phyloP scores from a whole-genome alignment of 2,329 filamentous ascomycete species.

The Xylariomycetidae sp. region DNA sequence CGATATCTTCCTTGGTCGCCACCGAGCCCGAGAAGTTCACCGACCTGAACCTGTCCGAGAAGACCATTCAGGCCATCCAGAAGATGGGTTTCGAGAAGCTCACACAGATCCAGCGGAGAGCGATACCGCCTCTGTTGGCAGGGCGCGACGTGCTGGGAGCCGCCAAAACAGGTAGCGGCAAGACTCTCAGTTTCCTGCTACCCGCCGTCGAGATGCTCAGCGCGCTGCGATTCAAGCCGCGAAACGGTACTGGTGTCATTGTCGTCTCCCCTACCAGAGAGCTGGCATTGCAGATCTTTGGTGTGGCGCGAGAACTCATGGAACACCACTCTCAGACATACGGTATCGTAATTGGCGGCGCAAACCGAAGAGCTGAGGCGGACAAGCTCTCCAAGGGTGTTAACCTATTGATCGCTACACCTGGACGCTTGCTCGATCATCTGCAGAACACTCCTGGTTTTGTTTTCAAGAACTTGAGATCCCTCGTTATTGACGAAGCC shows the following conservation, averaged over 20 bases:
- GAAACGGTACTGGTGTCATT: conserved; percentile 88
- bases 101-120: conserved; percentile 88
- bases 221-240: conserved; percentile 80
- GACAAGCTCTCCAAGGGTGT: conserved; percentile 93
- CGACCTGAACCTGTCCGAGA: conserved; percentile 79
- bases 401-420: conserved; percentile 90
- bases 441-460: conserved; percentile 88
- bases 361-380: conserved; percentile 82
- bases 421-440: conserved; percentile 87
- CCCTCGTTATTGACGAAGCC: conserved; percentile 91
- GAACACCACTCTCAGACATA: conserved; percentile 85
- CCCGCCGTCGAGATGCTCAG: conserved; percentile 91
- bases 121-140: conserved; percentile 81
- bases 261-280: conserved; percentile 91
- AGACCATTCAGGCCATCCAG: conserved; percentile 79
- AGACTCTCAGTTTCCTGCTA: conserved; percentile 91
- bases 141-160: conserved; percentile 91
- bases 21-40: conserved; percentile 64
- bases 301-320: conserved; percentile 90
- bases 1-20: conserved; percentile 51
- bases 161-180: conserved; percentile 88
- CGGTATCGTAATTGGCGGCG: conserved; percentile 92
- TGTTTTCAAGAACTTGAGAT: conserved; percentile 53
- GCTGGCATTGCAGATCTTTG: conserved; percentile 91
- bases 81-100: conserved; percentile 93